Base-by-base conservation (phyloP, 2,329 filamentous ascomycete genomes). In the Rutstroemia sp. region DNA sequence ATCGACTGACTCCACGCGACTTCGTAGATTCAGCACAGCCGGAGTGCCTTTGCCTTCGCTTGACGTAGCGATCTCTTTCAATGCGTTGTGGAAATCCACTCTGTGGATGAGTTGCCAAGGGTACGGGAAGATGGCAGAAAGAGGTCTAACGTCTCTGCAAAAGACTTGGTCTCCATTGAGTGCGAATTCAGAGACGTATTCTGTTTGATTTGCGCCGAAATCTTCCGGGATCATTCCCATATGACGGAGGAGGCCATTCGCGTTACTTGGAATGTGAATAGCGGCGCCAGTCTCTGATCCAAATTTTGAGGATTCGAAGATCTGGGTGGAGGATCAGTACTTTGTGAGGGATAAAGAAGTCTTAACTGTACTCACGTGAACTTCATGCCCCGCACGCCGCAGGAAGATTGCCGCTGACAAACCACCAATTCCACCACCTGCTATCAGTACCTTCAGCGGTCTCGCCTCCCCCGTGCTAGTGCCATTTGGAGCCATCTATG, bases 231-330 rank as follows among this genome's bases (percentile, higher is more conserved):
- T 68, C 2, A 79, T 62, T 0, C 76, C 75, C 45, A 78, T 66
- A 38, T 73, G 68, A 7, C 70, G 67, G 6, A 87, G 70, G 2
- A 86, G 67, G 0, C 80, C 79, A 64, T 84, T 83, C 5, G 75
- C 73, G 61, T 87, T 87, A 0, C 83, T 80, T 0, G 80, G 77
- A 5, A 86, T 65, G 61, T 86, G 81, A n/a, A 86, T 75, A 0
- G 83, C 82, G 3, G 83, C 82, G 1, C 82, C 83, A 0, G 75
- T 70, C 66, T 85, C 82, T 53, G 72, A 76, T 21, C 77, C 76
- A 17, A 84, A 76, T 2, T 72, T 71, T 0, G 80, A 83, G 61
- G 81, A 76, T 62, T 85, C 82, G 49, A 75, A 79, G 0, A 83
- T 61, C 76, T 81, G 53, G 5, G 17, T 23, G 5, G 16, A 45